phyloP scores from a whole-genome alignment of 2,329 filamentous ascomycete genomes.

The Xylaria sp. region DNA sequence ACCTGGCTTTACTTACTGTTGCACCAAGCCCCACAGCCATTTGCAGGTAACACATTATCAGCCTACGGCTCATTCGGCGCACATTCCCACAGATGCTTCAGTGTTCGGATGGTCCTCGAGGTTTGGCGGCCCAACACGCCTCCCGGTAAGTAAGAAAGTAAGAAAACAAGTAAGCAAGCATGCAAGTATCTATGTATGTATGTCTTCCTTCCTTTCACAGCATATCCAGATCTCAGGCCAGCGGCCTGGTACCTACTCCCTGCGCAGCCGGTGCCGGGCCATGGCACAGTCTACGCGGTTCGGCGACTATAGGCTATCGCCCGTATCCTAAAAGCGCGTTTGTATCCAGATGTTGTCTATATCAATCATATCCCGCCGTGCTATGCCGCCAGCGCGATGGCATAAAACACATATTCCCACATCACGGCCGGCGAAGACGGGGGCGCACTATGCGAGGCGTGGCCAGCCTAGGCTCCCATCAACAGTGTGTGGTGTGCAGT shows the following conservation, averaged over 20 bases:
- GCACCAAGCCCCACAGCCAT: slow-evolving; percentile 36
- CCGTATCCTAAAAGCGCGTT: slow-evolving; percentile 3
- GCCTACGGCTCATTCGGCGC: slow-evolving; percentile 52
- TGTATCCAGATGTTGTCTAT: background rate
- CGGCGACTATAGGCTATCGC: background rate
- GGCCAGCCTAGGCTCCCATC: slow-evolving; percentile 16
- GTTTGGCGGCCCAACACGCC: slow-evolving; percentile 23
- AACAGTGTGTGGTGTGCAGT: too few relatives aligned
- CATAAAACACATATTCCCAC: slow-evolving; percentile 18
- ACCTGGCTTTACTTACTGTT: slow-evolving; percentile 33
- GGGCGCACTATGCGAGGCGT: slow-evolving; percentile 22
- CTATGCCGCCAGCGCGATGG: slow-evolving; percentile 12
- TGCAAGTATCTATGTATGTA: too few relatives aligned
- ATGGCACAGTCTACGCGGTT: background rate
- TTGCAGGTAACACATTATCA: slow-evolving; percentile 45
- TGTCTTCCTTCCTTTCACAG: slow-evolving; percentile 16
- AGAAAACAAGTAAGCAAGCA: too few relatives aligned
- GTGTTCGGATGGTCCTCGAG: slow-evolving; percentile 26
- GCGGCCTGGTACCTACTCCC: slow-evolving; percentile 9
- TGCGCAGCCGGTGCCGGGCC: background rate
- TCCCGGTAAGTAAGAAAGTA: slow-evolving; percentile 20
- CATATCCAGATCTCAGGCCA: slow-evolving; percentile 16
- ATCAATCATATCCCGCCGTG: slow-evolving; percentile 6
- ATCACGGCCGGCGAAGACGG: slow-evolving; percentile 6
- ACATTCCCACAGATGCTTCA: slow-evolving; percentile 42